Percentiles rank a stretch among this genome's conserved stretches.
These are phyloP conservation scores for Retiboletus fuscus DNA, from an alignment of 1,284 basidiomycete species.

Conservation along the genomic window DNA sequence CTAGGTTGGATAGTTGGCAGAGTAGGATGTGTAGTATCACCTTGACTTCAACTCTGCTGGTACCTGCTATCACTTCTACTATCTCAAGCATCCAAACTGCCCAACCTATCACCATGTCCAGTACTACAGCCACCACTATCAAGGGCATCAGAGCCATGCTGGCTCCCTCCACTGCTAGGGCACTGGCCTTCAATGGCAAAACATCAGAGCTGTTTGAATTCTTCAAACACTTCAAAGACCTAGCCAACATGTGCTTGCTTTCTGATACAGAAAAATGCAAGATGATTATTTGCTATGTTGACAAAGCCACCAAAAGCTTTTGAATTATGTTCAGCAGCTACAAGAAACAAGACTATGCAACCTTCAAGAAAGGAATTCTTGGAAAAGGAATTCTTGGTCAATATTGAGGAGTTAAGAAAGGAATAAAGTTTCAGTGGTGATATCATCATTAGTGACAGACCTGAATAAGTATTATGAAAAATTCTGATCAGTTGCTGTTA, in stretches of 20 bases:
- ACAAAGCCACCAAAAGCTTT: conserved; percentile 22
- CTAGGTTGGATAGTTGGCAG: too few relatives aligned
- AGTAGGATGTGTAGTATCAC: too few relatives aligned
- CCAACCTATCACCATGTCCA: not conserved
- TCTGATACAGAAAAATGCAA: conserved; percentile 26
- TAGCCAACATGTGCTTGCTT: not conserved
- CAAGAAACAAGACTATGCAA: too few relatives aligned
- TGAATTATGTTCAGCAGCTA: conserved; percentile 24
- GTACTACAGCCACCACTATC: not conserved
- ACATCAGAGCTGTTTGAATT: conserved; percentile 22
- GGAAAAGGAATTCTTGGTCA: conserved; percentile 16
- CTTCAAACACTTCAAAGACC: conserved; percentile 24
- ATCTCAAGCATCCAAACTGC: too few relatives aligned
- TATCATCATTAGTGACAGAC: conserved; percentile 19
- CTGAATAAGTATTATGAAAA: conserved; percentile 17
- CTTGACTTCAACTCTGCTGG: too few relatives aligned
- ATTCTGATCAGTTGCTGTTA: conserved; percentile 19
- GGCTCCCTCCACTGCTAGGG: conserved; percentile 10
- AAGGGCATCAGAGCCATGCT: conserved; percentile 25
- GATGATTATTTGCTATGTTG: conserved; percentile 12
- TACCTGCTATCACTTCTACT: too few relatives aligned
- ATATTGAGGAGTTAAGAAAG: conserved; percentile 16
- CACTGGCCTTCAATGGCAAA: conserved; percentile 11
- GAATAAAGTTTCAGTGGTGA: conserved; percentile 15
- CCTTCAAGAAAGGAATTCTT: conserved; percentile 14